Conservation (phyloP, 306 rosid species). For the Castanospermum australe region DNA sequence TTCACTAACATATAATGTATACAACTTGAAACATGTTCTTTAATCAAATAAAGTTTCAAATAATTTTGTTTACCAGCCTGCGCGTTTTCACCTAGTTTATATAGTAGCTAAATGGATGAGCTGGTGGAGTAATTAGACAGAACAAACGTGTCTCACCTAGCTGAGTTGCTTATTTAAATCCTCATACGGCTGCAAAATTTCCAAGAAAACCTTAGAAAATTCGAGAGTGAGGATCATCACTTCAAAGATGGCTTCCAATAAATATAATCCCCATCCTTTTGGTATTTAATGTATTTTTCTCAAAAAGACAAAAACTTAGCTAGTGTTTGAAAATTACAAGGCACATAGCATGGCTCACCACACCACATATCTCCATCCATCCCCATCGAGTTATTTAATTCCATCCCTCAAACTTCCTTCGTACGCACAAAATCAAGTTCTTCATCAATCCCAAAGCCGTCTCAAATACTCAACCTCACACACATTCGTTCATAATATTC, state of each 20-base stretch:
- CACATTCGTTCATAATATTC: not conserved
- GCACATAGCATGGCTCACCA: not conserved
- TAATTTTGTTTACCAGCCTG: too few species aligned
- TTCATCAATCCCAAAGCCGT: conserved; percentile 17
- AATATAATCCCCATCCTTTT: not conserved
- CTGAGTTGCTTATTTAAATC: not conserved
- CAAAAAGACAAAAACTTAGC: not conserved
- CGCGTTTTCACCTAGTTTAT: too few species aligned
- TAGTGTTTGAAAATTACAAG: not conserved
- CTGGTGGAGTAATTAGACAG: too few species aligned
- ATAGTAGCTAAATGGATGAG: too few species aligned
- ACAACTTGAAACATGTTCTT: too few species aligned
- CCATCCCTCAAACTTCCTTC: not conserved
- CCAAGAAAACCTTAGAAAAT: not conserved
- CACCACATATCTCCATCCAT: not conserved
- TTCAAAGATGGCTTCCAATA: not conserved
- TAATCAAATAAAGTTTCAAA: too few species aligned
- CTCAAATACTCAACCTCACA: not conserved
- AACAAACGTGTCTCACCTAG: not conserved
- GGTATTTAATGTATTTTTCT: not conserved
- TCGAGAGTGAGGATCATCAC: not conserved
- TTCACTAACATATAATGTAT: too few species aligned
- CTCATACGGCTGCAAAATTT: not conserved
- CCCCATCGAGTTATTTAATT: not conserved
- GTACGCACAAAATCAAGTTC: not conserved